Evolutionary conservation across 2,329 filamentous ascomycete genomes (phyloP), one percentile per base, ranked within the genome.

Genomic region (Ophiocordyceps camponoti-saundersi): DNA sequence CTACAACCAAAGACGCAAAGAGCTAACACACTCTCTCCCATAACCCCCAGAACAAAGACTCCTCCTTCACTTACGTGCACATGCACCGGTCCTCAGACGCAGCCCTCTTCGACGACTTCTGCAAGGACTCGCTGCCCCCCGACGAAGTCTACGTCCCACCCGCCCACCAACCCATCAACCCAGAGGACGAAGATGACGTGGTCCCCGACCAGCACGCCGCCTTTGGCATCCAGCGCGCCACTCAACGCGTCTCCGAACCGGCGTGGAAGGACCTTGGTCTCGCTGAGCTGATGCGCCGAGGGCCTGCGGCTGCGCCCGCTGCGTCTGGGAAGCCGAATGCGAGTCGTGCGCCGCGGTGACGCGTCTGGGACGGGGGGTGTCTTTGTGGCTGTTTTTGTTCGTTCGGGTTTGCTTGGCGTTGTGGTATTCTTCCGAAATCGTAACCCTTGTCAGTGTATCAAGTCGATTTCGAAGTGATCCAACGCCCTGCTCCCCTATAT

Each of bases 161-260:
- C 8, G 77, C 86, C 51, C 78, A 88, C 59, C 84, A 87, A 60
- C 86, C 85, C 40, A 72, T 88, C 58, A 90, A 92, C 60, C 85
- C 86, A 0, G 85, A 92, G 62, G 85, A 92, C 60, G 85, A 92
- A 64, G 86, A 92, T 58, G 85, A 92, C 57, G 82, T 92, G 4
- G 85, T 92, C 5, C 85, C 86, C 0, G 85, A 92, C 62, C 85
- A 92, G 65, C 85, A 92, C 59, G 85, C 85, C 13, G 86, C 85
- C 0, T 92, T 92, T 60, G 86, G 85, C 39, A 92, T 93, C 56
- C 79, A 85, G 61, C 76, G 83, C 53, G 85, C 85, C 11, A 89
- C 84, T 16, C 82, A 87, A 65, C 74, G 75, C 52, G 72, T 70
- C 55, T 75, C 73, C 56, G 83, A 88, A 64, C 72, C 82, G 1